Evolutionary conservation across 2,329 filamentous ascomycete species (phyloP), one percentile per base, ranked within the genome.

Genomic region (Trichoderma koningiopsis): DNA sequence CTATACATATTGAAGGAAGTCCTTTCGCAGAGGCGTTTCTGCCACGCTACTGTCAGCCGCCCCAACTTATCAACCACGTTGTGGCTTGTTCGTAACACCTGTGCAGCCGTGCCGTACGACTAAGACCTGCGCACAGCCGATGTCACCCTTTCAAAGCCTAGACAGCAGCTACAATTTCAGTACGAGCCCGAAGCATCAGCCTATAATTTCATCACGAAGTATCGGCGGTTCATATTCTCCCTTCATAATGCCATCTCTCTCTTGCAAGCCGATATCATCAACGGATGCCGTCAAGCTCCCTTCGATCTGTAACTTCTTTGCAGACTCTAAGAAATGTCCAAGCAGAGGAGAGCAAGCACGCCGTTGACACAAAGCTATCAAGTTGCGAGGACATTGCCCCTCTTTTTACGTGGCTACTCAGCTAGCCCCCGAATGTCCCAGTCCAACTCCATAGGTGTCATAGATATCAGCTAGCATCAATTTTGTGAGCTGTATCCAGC

Each of bases 51-150:
- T 16, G 29, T 53, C 55, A 69, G 16, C 35, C 33, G 64, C 22
- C 58, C 14, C 66, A 62, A 16, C 10, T 16, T 22, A 56, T 59
- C 40, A 64, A 57, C 33, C 49, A 58, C 16, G 52, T 35, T 37
- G 19, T 63, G 33, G 60, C 33, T 52, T 55, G 37, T n/a, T 52
- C 19, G 59, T 63, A 40, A 47, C 31, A 69, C 60, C 61, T 33
- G 52, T 22, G 35, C 60, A 40, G 53, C 60, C 40, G 52, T 59
- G 60, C n/a, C 40, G 60, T 63, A 16, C 3, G 2, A 70, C 72
- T 59, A 75, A 74, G 74, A 70, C 74, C 74, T 76, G 22, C 74
- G 74, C 4, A 75, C 75, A n/a, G 75, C 73, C 75, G 74, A 74
- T 57, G 72, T 73, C 22, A 53, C 27, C 35, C 33, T 19, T 47